Evolutionary conservation across 495 filamentous ascomycete species (phyloP), one percentile per base, ranked within the genome.

Genomic region (Gamarada debralockiae): DNA sequence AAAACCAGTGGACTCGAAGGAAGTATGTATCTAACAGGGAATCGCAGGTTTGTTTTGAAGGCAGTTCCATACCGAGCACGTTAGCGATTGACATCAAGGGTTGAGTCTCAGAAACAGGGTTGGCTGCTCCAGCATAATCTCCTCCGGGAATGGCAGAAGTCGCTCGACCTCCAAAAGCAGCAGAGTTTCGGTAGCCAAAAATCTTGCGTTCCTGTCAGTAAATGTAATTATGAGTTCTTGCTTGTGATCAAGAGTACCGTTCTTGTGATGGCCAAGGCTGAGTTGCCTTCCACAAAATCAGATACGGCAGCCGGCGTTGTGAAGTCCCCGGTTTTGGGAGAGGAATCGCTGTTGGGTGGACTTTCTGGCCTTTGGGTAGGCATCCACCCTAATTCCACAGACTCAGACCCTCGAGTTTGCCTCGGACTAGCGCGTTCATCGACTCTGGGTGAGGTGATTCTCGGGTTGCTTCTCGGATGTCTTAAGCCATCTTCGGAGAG

Each of bases 61-160:
- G 64, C 15, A 69, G 54, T 21, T 47, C 43, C 42, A 49, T 56
- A 20, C 56, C 56, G 4, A 65, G 9, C 0, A 68, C 51, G 15
- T 49, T 42, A 12, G 66, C 58, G 25, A 68, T 60, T 0, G 60
- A 56, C 17, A 36, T 36, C 13, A 20, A 37, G 36, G 10, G 29
- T 23, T 45, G 9, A 49, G 21, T 5, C 55, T 57, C 37, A 55
- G 42, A 20, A 50, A 38, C 12, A 33, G 48, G n/a, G 15, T 40
- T 2, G 45, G 12, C 4, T 23, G 31, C 15, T 18, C 18, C 18
- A 20, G 22, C n/a, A 45, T 17, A 22, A 38, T 40, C 12, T 23
- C 48, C 31, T 1, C 65, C 65, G n/a, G 65, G 65, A 20, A 68
- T 68, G n/a, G 65, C 65, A 13, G 54, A 64, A 10, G 65, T 66